These are phyloP conservation scores for Pythium aristosporum DNA, from an alignment of 352 stramenopile species.

Conservation along the genomic window DNA sequence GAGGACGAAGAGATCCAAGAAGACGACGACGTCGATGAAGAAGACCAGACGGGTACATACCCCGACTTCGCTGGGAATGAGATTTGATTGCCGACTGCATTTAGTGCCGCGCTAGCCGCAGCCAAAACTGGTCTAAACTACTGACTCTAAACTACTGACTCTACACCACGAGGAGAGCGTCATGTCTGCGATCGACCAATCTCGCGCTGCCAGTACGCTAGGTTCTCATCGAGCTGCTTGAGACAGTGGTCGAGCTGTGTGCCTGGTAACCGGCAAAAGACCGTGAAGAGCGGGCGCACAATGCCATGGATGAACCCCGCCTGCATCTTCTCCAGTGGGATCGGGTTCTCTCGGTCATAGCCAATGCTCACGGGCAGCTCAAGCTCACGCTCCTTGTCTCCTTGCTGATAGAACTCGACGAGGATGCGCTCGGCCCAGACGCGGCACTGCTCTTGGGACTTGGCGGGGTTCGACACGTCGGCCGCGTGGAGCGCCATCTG, in stretches of 20 bases:
- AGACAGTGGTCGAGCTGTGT: conserved; percentile 60
- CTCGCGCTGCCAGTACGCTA: conserved; percentile 67
- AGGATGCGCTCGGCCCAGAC: conserved; percentile 90
- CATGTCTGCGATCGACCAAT: conserved; percentile 32
- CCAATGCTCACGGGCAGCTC: conserved; percentile 86
- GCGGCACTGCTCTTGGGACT: conserved; percentile 70
- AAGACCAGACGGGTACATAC: not conserved
- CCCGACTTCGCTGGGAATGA: not conserved
- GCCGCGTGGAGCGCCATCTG: conserved; percentile 85
- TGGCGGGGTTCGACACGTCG: conserved; percentile 94
- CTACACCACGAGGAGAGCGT: not conserved
- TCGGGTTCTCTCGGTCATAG: conserved; percentile 87
- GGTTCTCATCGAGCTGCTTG: conserved; percentile 62
- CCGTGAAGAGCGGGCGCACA: conserved; percentile 74
- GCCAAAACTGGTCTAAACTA: conserved; percentile 4
- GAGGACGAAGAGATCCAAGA: conserved; percentile 1
- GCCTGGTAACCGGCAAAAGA: conserved; percentile 52
- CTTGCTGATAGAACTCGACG: conserved; percentile 94
- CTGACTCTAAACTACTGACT: conserved; percentile 11
- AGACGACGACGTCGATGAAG: not conserved
- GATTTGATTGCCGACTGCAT: conserved; percentile 2
- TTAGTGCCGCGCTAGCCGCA: conserved; percentile 7
- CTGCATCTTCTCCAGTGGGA: conserved; percentile 88
- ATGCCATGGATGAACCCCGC: conserved; percentile 94
- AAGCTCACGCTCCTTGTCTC: conserved; percentile 91